phyloP scores from a whole-genome alignment of 257 asterid species.

The Anisodus acutangulus region DNA sequence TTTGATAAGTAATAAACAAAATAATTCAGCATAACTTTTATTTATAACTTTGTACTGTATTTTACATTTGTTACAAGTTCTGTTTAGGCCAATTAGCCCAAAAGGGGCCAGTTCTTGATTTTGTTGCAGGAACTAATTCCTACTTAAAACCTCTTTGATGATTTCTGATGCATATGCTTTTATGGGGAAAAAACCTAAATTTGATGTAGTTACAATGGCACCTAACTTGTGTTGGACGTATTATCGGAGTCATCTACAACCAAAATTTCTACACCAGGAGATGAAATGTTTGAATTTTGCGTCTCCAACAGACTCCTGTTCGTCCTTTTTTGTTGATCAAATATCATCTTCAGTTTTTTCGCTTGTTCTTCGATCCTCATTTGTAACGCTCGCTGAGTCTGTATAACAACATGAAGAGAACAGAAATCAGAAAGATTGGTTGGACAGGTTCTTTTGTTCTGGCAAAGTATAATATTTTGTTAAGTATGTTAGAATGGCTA shows the following conservation, averaged over 20 bases:
- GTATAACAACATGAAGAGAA: neutral
- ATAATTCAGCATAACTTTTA: neutral
- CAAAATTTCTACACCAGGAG: conserved; percentile 40
- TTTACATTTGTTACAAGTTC: neutral
- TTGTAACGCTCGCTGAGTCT: conserved; percentile 63
- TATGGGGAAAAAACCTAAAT: neutral
- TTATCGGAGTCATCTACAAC: neutral
- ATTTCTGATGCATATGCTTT: neutral
- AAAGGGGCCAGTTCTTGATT: neutral
- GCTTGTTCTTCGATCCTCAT: conserved; percentile 74
- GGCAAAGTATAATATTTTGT: neutral
- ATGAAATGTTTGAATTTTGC: conserved; percentile 36
- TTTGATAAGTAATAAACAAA: neutral
- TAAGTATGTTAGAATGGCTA: neutral
- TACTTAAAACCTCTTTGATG: neutral
- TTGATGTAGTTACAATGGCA: neutral
- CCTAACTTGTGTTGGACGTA: neutral
- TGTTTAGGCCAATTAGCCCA: neutral
- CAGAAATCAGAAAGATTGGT: neutral
- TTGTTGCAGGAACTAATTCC: neutral
- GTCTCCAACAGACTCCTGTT: conserved; percentile 41
- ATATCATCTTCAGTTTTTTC: conserved; percentile 58
- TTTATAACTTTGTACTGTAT: neutral
- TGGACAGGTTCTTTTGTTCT: neutral
- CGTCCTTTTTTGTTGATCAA: conserved; percentile 61